Conservation (phyloP, 2,329 filamentous ascomycete species). For the Colletotrichum navitas region DNA sequence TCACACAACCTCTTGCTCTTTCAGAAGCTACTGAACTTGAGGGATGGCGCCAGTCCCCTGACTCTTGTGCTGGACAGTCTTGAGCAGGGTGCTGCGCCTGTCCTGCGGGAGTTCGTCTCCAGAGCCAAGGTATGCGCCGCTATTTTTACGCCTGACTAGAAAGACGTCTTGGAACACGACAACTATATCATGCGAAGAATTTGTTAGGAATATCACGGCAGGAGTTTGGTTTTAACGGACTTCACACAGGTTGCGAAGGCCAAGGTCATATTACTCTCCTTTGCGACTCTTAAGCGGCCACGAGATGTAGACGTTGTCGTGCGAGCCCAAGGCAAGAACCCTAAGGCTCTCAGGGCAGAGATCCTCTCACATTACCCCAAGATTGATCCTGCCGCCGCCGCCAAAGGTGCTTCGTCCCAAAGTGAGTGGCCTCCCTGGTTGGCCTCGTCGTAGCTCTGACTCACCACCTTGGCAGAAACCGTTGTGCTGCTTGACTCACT, state of each 20-base stretch:
- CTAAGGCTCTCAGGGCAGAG: conserved; percentile 69
- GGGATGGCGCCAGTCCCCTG: conserved; percentile 86
- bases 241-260: conserved; percentile 69
- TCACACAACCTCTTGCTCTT: conserved; percentile 88
- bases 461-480: conserved; percentile 62
- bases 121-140: conserved; percentile 72
- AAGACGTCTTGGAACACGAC: neutral
- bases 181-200: neutral
- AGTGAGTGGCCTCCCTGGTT: conserved; percentile 55
- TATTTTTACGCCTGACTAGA: neutral
- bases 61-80: conserved; percentile 88
- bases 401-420: conserved; percentile 52
- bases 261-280: conserved; percentile 82
- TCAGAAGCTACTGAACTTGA: conserved; percentile 82
- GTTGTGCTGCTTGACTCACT: conserved; percentile 87
- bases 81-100: conserved; percentile 80
- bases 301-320: conserved; percentile 76
- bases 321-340: conserved; percentile 69
- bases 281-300: conserved; percentile 77
- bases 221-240: neutral
- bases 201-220: neutral
- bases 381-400: conserved; percentile 53
- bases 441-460: conserved; percentile 24
- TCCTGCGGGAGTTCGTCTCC: conserved; percentile 79
- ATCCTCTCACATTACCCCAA: conserved; percentile 65